Evolutionary conservation across 345 rosid genomes (phyloP), one percentile per base, ranked within the genome.

Genomic region (Gossypium raimondii): DNA sequence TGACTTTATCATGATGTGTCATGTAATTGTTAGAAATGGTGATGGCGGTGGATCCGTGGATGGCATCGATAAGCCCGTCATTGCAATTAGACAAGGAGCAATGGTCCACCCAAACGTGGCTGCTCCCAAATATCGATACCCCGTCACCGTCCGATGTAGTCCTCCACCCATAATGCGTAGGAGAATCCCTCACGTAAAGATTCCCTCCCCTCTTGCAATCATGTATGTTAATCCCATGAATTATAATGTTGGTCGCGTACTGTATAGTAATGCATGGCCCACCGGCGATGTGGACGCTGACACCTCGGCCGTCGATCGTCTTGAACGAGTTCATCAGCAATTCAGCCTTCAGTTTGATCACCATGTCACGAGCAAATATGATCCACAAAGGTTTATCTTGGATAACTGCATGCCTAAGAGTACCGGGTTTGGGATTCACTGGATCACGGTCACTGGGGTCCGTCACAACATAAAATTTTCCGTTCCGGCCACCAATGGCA

Each of bases 241-340:
- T 85, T 52, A 88, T 88, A 8, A 88, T 75, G 75, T 88, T 88
- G 59, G 86, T 88, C 78, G 85, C 90, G 50, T 78, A 85, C 67
- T 88, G 90, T 10, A 86, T 76, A 0, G 92, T 88, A 67, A 88
- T 88, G 78, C 92, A 88, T 60, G 90, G 88, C 4, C 92, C 92
- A 0, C 88, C 88, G 17, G 88, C 84, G 0, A 88, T 85, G 67
- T 88, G 90, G 4, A 88, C 89, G 41, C 56, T 85, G 4, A 78
- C 85, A 41, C 92, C 92, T 34, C 92, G 83, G 0, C 92, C 92
- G 52, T 88, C 92, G 45, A 88, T 85, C 14, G 92, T 88, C 78
- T 88, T 88, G 80, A 88, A 86, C 2, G 90, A 88, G 84, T 86
- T 88, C 90, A 88, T 81, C 8, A 88, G 24, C 51, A 88, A 75